phyloP scores from a whole-genome alignment of 208 protist species.

The Leishmania guyanensis region DNA sequence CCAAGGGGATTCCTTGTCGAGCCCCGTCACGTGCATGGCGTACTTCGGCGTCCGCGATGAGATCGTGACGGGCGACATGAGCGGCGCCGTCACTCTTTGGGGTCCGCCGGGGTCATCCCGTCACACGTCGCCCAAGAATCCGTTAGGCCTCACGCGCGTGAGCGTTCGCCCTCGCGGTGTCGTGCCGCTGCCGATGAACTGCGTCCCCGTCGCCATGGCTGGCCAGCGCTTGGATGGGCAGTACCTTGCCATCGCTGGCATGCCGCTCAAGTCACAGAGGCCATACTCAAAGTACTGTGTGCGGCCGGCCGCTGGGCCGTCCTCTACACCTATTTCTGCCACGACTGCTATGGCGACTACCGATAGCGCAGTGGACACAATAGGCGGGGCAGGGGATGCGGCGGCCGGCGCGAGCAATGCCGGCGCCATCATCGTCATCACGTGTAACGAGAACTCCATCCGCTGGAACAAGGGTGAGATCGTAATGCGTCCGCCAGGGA shows the following conservation, averaged over 20 bases:
- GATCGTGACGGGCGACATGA: conserved; percentile 64
- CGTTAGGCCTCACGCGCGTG: conserved; percentile 16
- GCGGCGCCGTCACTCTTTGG: conserved; percentile 72
- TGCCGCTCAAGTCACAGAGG: conserved; percentile 40
- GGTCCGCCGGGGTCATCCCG: conserved; percentile 44
- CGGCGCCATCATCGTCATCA: conserved; percentile 52
- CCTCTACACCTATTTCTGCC: background rate
- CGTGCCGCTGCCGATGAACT: conserved; percentile 47
- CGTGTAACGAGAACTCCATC: conserved; percentile 54
- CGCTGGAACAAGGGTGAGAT: conserved; percentile 64
- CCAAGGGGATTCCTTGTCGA: background rate
- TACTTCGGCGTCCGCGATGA: conserved; percentile 80
- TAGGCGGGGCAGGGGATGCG: background rate
- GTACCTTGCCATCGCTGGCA: conserved; percentile 61
- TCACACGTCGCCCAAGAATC: conserved; percentile 20
- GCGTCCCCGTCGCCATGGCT: conserved; percentile 62
- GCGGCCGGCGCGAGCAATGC: conserved; percentile 6
- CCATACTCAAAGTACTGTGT: conserved; percentile 29
- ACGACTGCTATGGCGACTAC: conserved; percentile 5
- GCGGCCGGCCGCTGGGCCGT: background rate
- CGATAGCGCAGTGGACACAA: conserved; percentile 4
- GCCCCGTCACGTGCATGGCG: conserved; percentile 57
- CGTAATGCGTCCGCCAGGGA: conserved; percentile 47
- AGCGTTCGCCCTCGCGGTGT: conserved; percentile 19
- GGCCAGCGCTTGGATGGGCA: conserved; percentile 49